Conservation (phyloP, 495 filamentous ascomycete genomes). For the Penicillium fimorum region DNA sequence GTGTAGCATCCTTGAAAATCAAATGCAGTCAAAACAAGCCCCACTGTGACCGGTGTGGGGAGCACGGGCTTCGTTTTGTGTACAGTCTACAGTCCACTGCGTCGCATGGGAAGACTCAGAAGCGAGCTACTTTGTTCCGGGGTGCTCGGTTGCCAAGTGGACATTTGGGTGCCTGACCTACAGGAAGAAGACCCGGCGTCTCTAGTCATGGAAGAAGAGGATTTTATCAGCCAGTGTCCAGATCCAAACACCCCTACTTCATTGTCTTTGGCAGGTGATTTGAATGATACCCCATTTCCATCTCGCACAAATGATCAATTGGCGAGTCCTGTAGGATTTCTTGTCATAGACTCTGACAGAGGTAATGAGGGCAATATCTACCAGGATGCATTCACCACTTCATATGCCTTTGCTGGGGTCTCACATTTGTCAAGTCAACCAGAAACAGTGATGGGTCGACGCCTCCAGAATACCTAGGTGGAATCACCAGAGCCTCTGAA, state of each 20-base stretch:
- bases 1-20: conserved; percentile 20
- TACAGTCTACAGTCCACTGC: conserved; percentile 1
- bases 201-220: neutral
- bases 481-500: neutral
- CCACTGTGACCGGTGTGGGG: neutral
- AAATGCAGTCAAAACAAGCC: conserved; percentile 2
- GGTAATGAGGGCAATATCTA: neutral
- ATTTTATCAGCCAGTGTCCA: neutral
- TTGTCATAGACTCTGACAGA: neutral
- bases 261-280: neutral
- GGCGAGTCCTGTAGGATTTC: neutral
- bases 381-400: conserved; percentile 1
- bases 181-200: neutral
- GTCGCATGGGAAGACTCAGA: conserved; percentile 2
- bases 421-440: neutral
- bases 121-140: neutral
- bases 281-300: neutral
- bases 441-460: neutral
- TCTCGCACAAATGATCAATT: neutral
- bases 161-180: neutral
- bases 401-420: too few species aligned
- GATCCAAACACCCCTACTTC: neutral
- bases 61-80: neutral
- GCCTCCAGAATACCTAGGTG: neutral
- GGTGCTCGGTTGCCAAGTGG: neutral